Conservation (phyloP, 2,329 filamentous ascomycete genomes). For the Pleomassaria siparia region DNA sequence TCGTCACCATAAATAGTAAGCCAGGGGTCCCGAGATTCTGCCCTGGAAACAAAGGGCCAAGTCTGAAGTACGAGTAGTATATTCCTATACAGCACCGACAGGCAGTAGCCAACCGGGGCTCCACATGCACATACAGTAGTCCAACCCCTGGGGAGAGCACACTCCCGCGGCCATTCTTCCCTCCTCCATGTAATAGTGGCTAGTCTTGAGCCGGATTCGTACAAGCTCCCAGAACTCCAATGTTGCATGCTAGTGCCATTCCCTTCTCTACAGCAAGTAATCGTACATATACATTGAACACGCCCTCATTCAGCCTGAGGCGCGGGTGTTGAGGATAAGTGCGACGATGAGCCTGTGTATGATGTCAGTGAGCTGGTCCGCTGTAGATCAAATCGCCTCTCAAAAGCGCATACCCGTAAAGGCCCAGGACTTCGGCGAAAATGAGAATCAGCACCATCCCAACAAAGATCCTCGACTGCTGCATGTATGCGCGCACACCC, state of each 20-base stretch:
- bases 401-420: conserved; percentile 74
- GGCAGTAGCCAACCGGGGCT: not conserved
- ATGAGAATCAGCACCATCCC: conserved; percentile 99
- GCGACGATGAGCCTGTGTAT: conserved; percentile 89
- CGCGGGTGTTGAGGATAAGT: conserved; percentile 98
- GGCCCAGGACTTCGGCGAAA: conserved; percentile 97
- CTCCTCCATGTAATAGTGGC: conserved; percentile 3
- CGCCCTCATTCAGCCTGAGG: conserved; percentile 53
- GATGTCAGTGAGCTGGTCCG: conserved; percentile 40
- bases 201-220: conserved; percentile 2
- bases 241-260: conserved; percentile 21
- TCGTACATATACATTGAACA: conserved; percentile 27
- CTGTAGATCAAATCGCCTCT: too few relatives aligned
- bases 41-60: not conserved
- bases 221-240: conserved; percentile 21
- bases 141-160: not conserved
- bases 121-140: not conserved
- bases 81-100: conserved; percentile 2
- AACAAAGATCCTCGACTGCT: conserved; percentile 85
- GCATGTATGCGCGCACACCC: conserved; percentile 84
- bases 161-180: not conserved
- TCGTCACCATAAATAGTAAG: conserved; percentile 2
- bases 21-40: not conserved
- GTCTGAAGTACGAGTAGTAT: conserved; percentile 1
- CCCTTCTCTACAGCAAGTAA: conserved; percentile 17